A percentile compares a stretch with the other conserved stretches of the same genome.
These are phyloP conservation scores for Penicillium turbatum DNA, from an alignment of 495 filamentous ascomycete species.

Conservation along the genomic window DNA sequence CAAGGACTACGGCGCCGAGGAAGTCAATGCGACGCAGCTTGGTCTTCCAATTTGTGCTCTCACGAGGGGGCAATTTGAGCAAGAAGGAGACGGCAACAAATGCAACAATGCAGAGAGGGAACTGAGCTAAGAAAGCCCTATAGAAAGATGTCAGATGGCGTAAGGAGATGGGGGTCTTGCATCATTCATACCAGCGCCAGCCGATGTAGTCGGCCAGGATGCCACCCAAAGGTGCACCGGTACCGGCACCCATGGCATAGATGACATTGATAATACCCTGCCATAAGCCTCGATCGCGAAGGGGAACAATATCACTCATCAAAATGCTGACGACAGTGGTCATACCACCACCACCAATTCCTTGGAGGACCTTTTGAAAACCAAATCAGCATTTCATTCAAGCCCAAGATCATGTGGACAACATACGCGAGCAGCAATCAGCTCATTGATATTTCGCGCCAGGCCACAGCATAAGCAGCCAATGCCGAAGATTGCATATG, in stretches of 20 bases:
- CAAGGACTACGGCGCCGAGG: constrained; percentile 63
- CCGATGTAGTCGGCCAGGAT: constrained; percentile 70
- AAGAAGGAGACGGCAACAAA: constrained; percentile 58
- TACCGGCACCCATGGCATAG: constrained; percentile 63
- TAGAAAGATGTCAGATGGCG: constrained; percentile 8
- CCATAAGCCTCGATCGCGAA: constrained; percentile 74
- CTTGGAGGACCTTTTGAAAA: constrained; percentile 49
- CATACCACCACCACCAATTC: constrained; percentile 84
- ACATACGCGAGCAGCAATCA: constrained; percentile 61
- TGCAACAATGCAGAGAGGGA: constrained; percentile 64
- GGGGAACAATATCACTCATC: constrained; percentile 69
- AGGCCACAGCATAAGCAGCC: constrained; percentile 72
- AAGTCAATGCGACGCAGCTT: constrained; percentile 78
- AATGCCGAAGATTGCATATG: constrained; percentile 68
- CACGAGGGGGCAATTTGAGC: constrained; percentile 56
- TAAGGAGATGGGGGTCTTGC: background rate
- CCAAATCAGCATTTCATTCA: background rate
- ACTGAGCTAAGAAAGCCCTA: constrained; percentile 70
- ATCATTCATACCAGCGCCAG: constrained; percentile 67
- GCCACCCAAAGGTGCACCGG: constrained; percentile 70
- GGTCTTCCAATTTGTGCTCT: constrained; percentile 53
- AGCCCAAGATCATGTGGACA: background rate
- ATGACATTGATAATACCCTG: constrained; percentile 83
- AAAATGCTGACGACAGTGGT: constrained; percentile 74
- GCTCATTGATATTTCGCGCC: constrained; percentile 60